phyloP scores from a whole-genome alignment of 257 asterid species.

The Haberlea rhodopensis region DNA sequence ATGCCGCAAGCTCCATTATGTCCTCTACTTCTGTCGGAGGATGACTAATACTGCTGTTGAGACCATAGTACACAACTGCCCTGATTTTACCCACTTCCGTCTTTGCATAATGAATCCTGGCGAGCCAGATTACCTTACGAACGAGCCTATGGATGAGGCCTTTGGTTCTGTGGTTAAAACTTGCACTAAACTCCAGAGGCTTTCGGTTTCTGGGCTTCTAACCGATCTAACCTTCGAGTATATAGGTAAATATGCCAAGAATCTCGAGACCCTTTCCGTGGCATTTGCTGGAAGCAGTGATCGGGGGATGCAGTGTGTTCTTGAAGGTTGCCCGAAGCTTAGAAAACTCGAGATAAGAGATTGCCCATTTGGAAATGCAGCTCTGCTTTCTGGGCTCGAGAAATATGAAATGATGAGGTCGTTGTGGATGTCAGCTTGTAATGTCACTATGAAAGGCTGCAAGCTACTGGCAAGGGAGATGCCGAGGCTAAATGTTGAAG shows the following conservation, averaged over 20 bases:
- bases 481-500: constrained; percentile 81
- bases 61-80: constrained; percentile 65
- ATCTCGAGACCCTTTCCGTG: constrained; percentile 79
- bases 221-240: constrained; percentile 76
- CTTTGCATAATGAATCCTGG: constrained; percentile 82
- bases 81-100: constrained; percentile 84
- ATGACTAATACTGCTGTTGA: constrained; percentile 93
- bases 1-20: constrained; percentile 74
- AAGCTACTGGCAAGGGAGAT: constrained; percentile 54
- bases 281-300: constrained; percentile 90
- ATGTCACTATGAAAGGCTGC: constrained; percentile 65
- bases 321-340: constrained; percentile 74
- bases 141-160: constrained; percentile 87
- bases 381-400: constrained; percentile 56
- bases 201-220: constrained; percentile 69
- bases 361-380: constrained; percentile 74
- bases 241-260: constrained; percentile 73
- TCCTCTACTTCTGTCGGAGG: constrained; percentile 77
- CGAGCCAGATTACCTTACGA: constrained; percentile 68
- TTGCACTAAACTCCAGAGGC: constrained; percentile 72
- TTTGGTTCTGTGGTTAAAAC: constrained; percentile 80
- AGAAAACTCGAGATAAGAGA: constrained; percentile 90
- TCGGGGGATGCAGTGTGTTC: constrained; percentile 76
- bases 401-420: constrained; percentile 78
- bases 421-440: constrained; percentile 83